These are phyloP conservation scores for Rhododendron williamsianum DNA, from an alignment of 148 eudicot species.

Conservation along the genomic window DNA sequence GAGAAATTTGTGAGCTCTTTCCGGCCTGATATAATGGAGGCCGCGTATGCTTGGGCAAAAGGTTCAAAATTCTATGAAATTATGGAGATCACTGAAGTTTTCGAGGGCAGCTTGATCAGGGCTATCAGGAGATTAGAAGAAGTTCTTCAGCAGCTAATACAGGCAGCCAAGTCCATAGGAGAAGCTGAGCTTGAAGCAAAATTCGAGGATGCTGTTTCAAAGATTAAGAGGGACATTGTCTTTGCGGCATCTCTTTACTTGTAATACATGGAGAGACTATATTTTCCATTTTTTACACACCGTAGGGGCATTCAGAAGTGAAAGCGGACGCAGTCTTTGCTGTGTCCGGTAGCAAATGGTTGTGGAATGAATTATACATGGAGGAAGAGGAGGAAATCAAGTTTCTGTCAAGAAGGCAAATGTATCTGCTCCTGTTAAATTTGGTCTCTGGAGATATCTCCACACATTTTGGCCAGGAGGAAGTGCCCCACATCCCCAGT, in stretches of 20 bases:
- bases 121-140: constrained; percentile 96
- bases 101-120: constrained; percentile 90
- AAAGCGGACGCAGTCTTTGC: too few relatives aligned
- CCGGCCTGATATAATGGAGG: constrained; percentile 92
- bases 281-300: neutral
- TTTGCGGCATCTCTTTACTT: constrained; percentile 94
- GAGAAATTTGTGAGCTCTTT: constrained; percentile 85
- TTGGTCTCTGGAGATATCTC: neutral
- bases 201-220: constrained; percentile 85
- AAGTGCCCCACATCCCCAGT: neutral
- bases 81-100: constrained; percentile 87
- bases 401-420: neutral
- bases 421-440: neutral
- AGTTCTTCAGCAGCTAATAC: constrained; percentile 90
- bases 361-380: neutral
- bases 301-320: neutral
- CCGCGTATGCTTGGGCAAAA: constrained; percentile 86
- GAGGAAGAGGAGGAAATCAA: neutral
- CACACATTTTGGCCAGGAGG: neutral
- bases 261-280: constrained; percentile 14
- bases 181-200: constrained; percentile 79
- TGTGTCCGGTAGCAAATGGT: too few relatives aligned
- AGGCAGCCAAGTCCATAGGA: constrained; percentile 88
- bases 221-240: constrained; percentile 92
- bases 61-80: constrained; percentile 90